Conservation (phyloP, 257 asterid species). For the Phtheirospermum japonicum region DNA sequence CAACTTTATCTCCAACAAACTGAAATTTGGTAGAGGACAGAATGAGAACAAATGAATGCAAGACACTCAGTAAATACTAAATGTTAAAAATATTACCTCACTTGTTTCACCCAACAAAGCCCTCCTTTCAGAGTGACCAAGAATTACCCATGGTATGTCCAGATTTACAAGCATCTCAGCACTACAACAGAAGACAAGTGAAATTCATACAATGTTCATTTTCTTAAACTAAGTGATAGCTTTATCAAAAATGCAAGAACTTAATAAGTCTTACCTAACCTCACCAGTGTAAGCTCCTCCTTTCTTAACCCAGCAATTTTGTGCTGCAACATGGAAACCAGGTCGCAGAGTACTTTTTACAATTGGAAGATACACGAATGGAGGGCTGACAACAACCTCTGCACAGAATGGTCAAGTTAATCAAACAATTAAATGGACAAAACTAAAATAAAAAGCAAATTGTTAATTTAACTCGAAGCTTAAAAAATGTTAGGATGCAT, state of each 20-base stretch:
- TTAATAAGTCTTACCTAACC: slow-evolving; percentile 55
- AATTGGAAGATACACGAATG: slow-evolving; percentile 74
- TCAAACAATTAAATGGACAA: slow-evolving; percentile 17
- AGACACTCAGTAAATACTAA: background rate
- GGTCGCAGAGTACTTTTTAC: slow-evolving; percentile 64
- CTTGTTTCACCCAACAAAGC: slow-evolving; percentile 65
- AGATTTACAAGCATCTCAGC: slow-evolving; percentile 95
- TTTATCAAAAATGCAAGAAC: background rate
- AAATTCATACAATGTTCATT: background rate
- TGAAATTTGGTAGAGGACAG: slow-evolving; percentile 29
- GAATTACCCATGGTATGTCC: slow-evolving; percentile 86
- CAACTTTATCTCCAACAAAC: slow-evolving; percentile 96
- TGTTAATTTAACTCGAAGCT: slow-evolving; percentile 6
- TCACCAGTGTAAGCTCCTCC: slow-evolving; percentile 99
- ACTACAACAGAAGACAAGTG: slow-evolving; percentile 40
- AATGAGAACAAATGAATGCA: background rate
- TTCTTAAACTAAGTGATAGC: background rate
- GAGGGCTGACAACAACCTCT: slow-evolving; percentile 99
- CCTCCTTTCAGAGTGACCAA: slow-evolving; percentile 98
- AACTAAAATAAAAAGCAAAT: background rate
- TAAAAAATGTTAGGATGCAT: background rate
- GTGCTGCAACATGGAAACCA: slow-evolving; percentile 94
- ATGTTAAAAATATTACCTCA: slow-evolving; percentile 51
- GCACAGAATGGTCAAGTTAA: slow-evolving; percentile 30
- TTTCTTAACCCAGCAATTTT: slow-evolving; percentile 97